phyloP scores from a whole-genome alignment of 257 asterid species.

The Solanum virginianum region DNA sequence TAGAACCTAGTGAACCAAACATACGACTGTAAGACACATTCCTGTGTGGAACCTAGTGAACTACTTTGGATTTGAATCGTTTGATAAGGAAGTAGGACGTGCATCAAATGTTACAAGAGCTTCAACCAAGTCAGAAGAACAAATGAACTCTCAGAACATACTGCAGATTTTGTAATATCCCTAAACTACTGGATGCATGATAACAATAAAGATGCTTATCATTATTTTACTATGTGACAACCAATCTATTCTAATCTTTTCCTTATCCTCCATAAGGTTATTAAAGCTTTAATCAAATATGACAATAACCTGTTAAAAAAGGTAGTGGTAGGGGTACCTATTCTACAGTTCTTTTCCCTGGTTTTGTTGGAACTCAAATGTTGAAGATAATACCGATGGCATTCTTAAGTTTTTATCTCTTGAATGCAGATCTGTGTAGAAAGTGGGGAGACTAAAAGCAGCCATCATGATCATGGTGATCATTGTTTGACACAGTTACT shows the following conservation, averaged over 20 bases:
- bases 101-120: neutral
- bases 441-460: neutral
- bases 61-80: neutral
- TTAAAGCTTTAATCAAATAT: neutral
- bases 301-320: neutral
- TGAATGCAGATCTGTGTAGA: neutral
- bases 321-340: neutral
- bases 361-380: neutral
- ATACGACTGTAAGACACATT: neutral
- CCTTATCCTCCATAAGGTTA: neutral
- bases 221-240: neutral
- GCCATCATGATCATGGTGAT: neutral
- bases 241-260: neutral
- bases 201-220: neutral
- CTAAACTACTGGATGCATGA: neutral
- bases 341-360: neutral
- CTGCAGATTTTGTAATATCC: neutral
- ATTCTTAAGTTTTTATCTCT: neutral
- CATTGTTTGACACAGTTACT: neutral
- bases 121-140: neutral
- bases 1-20: no score
- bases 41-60: neutral
- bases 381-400: neutral
- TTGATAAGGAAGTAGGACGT: neutral
- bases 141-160: neutral